phyloP scores from a whole-genome alignment of 2,329 filamentous ascomycete species.

The Xylaria arbuscula region DNA sequence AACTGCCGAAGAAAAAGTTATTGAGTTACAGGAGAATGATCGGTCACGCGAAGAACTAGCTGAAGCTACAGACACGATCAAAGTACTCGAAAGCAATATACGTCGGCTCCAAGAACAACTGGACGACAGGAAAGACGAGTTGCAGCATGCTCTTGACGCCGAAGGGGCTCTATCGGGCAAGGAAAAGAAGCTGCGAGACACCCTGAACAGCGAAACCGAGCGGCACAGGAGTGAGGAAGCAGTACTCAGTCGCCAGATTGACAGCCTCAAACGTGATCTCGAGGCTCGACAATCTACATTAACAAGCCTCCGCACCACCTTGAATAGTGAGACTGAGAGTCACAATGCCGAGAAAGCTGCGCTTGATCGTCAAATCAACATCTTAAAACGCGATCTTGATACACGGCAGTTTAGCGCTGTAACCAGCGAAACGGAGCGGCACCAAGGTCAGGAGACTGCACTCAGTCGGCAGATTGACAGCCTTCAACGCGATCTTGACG shows the following conservation, averaged over 20 bases:
- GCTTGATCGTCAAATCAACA: slow-evolving; percentile 74
- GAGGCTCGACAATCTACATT: neutral
- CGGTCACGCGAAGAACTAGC: slow-evolving; percentile 3
- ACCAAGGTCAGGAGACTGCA: slow-evolving; percentile 76
- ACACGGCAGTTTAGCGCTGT: slow-evolving; percentile 62
- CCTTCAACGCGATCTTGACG: slow-evolving; percentile 76
- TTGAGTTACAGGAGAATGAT: slow-evolving; percentile 55
- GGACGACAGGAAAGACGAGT: slow-evolving; percentile 65
- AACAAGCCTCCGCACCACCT: slow-evolving; percentile 67
- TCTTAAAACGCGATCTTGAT: slow-evolving; percentile 4
- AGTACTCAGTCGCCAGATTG: slow-evolving; percentile 74
- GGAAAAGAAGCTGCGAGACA: slow-evolving; percentile 74
- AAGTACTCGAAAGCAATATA: slow-evolving; percentile 65
- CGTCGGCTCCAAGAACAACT: slow-evolving; percentile 73
- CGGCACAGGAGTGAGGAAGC: slow-evolving; percentile 79
- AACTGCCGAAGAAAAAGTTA: slow-evolving; percentile 51
- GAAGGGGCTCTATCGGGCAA: slow-evolving; percentile 75
- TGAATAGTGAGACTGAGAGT: slow-evolving; percentile 77
- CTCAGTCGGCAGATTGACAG: slow-evolving; percentile 67
- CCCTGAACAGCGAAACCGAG: slow-evolving; percentile 76
- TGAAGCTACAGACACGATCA: slow-evolving; percentile 53
- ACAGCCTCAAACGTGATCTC: neutral
- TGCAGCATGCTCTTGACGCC: slow-evolving; percentile 66
- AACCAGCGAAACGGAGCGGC: slow-evolving; percentile 76
- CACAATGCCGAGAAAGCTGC: slow-evolving; percentile 77